Evolutionary conservation across 2,329 filamentous ascomycete species (phyloP), one percentile per base, ranked within the genome.

Genomic region (Aureobasidium sp.): DNA sequence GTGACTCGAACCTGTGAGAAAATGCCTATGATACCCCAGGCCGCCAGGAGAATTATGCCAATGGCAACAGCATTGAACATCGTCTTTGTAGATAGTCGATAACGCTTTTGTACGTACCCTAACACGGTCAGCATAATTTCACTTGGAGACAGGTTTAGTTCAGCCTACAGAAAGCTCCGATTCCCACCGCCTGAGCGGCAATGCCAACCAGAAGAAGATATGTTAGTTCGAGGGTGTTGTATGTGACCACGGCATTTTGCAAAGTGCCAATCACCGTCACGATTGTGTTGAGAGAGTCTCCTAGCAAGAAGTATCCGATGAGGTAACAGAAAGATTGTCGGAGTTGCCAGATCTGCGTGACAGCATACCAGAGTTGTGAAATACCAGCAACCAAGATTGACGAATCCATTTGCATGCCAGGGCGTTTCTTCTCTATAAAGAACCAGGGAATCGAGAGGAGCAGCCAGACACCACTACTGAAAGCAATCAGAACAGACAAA

Each of bases 201-300:
- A 88, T 86, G 4, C 85, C 85, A 1, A 87, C 85, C 10, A 88
- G 82, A 29, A 87, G 74, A 9, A 89, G 79, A 67, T 88, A 88
- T 0, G 85, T 87, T 5, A 88, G 70, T 51, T 84, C 79, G 30
- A 88, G 74, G 0, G 84, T 85, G 67, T 86, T 84, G 71, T 87
- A 89, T 3, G 79, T 76, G 3, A 88, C 84, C 5, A 88, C 80
- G 39, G 78, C 77, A 66, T 88, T 88, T 68, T 89, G 86, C 6
- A 88, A 72, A 0, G 85, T 88, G 0, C 75, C 78, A 36, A 89
- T 84, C 27, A 89, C 85, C 0, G 86, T 88, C 5, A 88, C 83
- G 0, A 85, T 87, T 0, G 86, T 89, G 70, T 88, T 88, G 37
- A 88, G 76, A 1, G 82, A 85, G 71, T 89, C 86, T n/a, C 84